phyloP scores from a whole-genome alignment of 2,329 filamentous ascomycete genomes.

The Reticulascus tulasneorum region DNA sequence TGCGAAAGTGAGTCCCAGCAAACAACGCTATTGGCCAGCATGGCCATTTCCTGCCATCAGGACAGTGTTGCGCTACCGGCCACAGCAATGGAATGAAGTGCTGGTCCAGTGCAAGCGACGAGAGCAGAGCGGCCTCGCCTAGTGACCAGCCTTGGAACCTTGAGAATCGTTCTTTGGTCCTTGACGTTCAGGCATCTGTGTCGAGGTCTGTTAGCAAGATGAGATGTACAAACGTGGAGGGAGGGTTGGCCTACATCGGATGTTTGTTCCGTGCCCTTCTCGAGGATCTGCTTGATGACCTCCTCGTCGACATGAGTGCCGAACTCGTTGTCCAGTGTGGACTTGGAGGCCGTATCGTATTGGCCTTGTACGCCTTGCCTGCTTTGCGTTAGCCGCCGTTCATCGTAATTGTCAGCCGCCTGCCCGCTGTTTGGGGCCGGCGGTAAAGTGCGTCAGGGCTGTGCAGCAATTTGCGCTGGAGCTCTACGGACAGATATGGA shows the following conservation, averaged over 20 bases:
- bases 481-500: too few relatives aligned
- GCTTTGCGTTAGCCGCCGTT: conserved; percentile 3
- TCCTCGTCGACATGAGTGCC: conserved; percentile 76
- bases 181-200: conserved; percentile 48
- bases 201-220: background rate
- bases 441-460: too few relatives aligned
- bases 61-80: too few relatives aligned
- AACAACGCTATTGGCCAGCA: too few relatives aligned
- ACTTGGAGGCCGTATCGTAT: conserved; percentile 71
- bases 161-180: conserved; percentile 51
- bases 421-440: too few relatives aligned
- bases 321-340: conserved; percentile 78
- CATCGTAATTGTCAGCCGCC: too few relatives aligned
- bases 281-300: conserved; percentile 75
- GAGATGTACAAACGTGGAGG: background rate
- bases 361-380: conserved; percentile 85
- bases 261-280: conserved; percentile 68
- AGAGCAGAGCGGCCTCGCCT: too few relatives aligned
- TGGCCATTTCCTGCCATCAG: too few relatives aligned
- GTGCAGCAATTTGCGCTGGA: too few relatives aligned
- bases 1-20: too few relatives aligned
- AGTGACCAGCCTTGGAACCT: conserved; percentile 39
- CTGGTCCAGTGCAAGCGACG: too few relatives aligned
- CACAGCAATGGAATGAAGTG: too few relatives aligned
- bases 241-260: conserved; percentile 38